Evolutionary conservation across 495 filamentous ascomycete species (phyloP).

Genomic region (Tuber indicum): DNA sequence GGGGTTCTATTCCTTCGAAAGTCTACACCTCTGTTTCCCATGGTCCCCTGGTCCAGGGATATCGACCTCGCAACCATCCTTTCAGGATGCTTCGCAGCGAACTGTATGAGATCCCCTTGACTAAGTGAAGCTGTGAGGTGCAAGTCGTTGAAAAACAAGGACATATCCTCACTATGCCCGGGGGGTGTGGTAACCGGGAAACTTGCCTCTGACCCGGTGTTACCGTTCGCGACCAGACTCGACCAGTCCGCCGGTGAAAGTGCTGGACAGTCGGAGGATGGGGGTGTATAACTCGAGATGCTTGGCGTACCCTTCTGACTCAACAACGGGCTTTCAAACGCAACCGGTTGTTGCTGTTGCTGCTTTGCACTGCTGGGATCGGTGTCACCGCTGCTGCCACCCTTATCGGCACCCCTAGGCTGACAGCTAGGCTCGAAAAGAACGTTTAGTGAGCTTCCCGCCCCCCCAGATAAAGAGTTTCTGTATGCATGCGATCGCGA

Average conservation of each 20-base stretch:
- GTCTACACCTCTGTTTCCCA: conserved; percentile 4
- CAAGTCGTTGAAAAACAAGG: conserved; percentile 31
- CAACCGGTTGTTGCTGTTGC: neutral
- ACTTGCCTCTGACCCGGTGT: conserved; percentile 17
- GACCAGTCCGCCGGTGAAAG: conserved; percentile 29
- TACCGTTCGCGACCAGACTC: conserved; percentile 18
- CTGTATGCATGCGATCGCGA: neutral
- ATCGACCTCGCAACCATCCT: conserved; percentile 20
- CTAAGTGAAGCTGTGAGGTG: conserved; percentile 17
- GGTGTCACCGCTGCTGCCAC: neutral
- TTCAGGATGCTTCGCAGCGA: conserved; percentile 17
- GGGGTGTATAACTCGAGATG: conserved; percentile 15
- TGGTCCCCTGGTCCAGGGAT: conserved; percentile 19
- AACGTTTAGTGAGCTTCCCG: conserved; percentile 6
- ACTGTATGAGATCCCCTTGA: conserved; percentile 12
- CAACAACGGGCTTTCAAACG: conserved; percentile 15
- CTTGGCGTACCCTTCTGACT: conserved; percentile 16
- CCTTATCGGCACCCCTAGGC: conserved; percentile 1
- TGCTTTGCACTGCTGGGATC: neutral
- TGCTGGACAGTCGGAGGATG: conserved; percentile 26
- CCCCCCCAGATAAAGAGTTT: conserved; percentile 6
- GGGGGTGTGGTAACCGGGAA: conserved; percentile 25
- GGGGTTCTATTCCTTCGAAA: conserved; percentile 1
- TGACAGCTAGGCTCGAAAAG: conserved; percentile 25
- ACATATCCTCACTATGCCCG: conserved; percentile 28